Base-by-base conservation (phyloP, 169 alveolate genomes). In the Eimeria sp. region DNA sequence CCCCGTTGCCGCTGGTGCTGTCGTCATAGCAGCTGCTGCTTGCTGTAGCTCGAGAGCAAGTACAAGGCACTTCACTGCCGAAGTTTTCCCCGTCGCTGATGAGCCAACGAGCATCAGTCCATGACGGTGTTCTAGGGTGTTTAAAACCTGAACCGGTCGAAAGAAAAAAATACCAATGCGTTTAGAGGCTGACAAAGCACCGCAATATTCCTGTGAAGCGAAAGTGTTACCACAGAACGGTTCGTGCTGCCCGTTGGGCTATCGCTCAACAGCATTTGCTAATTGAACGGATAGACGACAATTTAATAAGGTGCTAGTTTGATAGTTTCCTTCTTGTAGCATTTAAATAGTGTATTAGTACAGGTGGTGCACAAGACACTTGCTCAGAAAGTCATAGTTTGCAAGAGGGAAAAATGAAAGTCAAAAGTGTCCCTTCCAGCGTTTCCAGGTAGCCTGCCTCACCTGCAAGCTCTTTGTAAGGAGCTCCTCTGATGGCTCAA, bases 91-190 rank as follows among this genome's bases (percentile, higher is more conserved):
- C 71, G 99, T 97, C 58, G 98, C 98, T 0, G 99, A 97, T 25
- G 97, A 97, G 6, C 99, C 99, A 0, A 99, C 99, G 46, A 98
- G 97, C 99, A 99, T 99, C 71, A 99, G 97, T 14, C 99, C 99
- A 96, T 99, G 99, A 91, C 99, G 98, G 52, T 98, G 99, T 91
- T 97, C 95, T 30, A 99, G 97, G 18, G 99, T 99, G 96, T 98
- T 99, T 97, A 98, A 97, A 11, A 99, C 95, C 97, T 99, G 98
- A n/a, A 98, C 95, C 52, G 85, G 89, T 20, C 10, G 14, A 46
- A 49, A 20, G 8, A 30, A 76, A 37, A 20, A 46, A 25, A 25
- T 4, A 74, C 14, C 30, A 16, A 33, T 14, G 33, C 25, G 6
- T 76, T 46, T 8, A 76, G 43, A 37, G 27, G 60, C 23, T 76